These are phyloP conservation scores for Diaporthe ampelina DNA, from an alignment of 2,329 filamentous ascomycete species.

Conservation along the genomic window DNA sequence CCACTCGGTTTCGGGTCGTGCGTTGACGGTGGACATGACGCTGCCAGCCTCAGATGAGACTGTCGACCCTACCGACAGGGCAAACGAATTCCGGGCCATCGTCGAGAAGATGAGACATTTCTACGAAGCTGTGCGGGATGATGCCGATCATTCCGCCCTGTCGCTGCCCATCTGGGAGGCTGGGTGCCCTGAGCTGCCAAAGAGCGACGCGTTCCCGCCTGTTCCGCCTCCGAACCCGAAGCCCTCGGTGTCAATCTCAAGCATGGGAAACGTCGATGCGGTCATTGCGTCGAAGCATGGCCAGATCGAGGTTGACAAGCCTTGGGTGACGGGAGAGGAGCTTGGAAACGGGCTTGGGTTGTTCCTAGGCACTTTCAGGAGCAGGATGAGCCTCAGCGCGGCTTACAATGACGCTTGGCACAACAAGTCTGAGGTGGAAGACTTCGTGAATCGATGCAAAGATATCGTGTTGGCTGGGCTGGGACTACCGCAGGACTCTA, in stretches of 20 bases:
- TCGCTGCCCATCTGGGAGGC: slow-evolving; percentile 15
- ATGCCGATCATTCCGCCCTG: neutral
- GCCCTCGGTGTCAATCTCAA: neutral
- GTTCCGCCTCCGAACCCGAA: neutral
- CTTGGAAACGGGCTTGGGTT: neutral
- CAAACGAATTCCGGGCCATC: neutral
- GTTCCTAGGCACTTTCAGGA: neutral
- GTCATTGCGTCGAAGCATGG: neutral
- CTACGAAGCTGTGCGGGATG: neutral
- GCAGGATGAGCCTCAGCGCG: neutral
- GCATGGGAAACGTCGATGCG: neutral
- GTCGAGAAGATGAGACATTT: neutral
- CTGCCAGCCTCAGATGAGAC: neutral
- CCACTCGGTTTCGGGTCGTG: neutral
- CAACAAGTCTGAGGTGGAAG: neutral
- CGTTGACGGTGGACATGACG: neutral
- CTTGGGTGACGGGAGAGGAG: slow-evolving; percentile 4
- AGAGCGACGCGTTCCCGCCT: neutral
- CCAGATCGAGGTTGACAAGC: neutral
- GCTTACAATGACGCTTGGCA: neutral
- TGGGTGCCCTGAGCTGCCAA: neutral
- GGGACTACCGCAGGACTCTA: neutral
- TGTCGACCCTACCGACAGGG: neutral
- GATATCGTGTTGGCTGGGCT: neutral
- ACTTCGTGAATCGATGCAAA: neutral